These are phyloP conservation scores for Chalciporus sp. DNA, from an alignment of 1,284 basidiomycete species.

Conservation along the genomic window DNA sequence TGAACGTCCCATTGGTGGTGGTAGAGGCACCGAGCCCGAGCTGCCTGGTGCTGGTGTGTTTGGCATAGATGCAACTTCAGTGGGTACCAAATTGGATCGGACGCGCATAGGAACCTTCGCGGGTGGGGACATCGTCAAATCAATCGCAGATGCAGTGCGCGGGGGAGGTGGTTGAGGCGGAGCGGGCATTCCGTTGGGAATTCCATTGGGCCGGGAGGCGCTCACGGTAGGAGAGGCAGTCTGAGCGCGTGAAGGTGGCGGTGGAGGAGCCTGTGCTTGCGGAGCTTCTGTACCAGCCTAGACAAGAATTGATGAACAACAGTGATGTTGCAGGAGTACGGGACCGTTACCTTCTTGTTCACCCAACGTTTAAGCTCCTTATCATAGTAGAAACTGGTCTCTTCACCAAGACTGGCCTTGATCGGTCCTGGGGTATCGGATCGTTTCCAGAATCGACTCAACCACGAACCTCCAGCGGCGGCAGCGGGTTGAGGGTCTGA, in stretches of 20 bases:
- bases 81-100: constrained; percentile 68
- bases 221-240: constrained; percentile 75
- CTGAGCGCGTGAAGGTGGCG: constrained; percentile 63
- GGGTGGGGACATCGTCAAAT: constrained; percentile 53
- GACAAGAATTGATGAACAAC: constrained; percentile 4
- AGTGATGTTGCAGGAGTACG: not conserved
- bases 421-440: constrained; percentile 66
- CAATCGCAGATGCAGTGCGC: constrained; percentile 64
- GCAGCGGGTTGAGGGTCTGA: constrained; percentile 35
- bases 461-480: constrained; percentile 64
- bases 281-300: constrained; percentile 56
- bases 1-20: constrained; percentile 55
- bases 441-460: constrained; percentile 77
- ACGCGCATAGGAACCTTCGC: constrained; percentile 55
- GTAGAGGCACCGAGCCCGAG: constrained; percentile 30
- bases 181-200: constrained; percentile 23
- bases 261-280: constrained; percentile 47
- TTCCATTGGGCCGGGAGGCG: constrained; percentile 32
- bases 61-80: constrained; percentile 36
- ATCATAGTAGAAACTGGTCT: constrained; percentile 92
- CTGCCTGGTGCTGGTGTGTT: constrained; percentile 36
- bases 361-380: constrained; percentile 95
- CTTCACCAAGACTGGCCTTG: constrained; percentile 92
- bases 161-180: constrained; percentile 45
- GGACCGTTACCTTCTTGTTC: constrained; percentile 78